Percentiles rank a stretch among this genome's conserved stretches.
phyloP scores from a whole-genome alignment of 2,329 filamentous ascomycete species.

The Colletotrichum lini region DNA sequence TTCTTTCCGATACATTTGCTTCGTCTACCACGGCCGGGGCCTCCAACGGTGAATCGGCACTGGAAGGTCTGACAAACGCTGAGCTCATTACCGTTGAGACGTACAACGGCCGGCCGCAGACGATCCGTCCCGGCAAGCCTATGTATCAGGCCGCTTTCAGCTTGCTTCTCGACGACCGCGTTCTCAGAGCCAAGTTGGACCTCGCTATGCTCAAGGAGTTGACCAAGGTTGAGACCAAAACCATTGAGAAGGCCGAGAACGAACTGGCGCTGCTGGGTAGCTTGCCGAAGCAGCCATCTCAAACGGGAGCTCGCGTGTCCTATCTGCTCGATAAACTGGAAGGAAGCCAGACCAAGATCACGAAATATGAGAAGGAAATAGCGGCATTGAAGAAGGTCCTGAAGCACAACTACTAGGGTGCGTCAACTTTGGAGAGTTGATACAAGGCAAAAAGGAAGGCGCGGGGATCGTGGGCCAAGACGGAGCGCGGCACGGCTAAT shows the following conservation, averaged over 20 bases:
- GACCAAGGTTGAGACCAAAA: constrained; percentile 79
- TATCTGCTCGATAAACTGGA: constrained; percentile 84
- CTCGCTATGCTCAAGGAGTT: constrained; percentile 78
- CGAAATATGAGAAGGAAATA: constrained; percentile 81
- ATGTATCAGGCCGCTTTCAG: constrained; percentile 89
- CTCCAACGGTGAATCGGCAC: constrained; percentile 77
- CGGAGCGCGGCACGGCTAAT: not conserved
- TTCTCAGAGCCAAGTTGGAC: constrained; percentile 81
- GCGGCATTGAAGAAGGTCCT: constrained; percentile 80
- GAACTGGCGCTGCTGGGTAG: constrained; percentile 81
- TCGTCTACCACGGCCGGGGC: constrained; percentile 63
- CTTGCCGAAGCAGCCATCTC: constrained; percentile 78
- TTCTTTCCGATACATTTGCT: constrained; percentile 83
- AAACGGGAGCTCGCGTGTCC: constrained; percentile 75
- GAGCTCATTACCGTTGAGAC: constrained; percentile 87
- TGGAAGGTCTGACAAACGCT: constrained; percentile 85
- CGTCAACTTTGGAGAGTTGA: not conserved
- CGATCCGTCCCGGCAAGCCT: constrained; percentile 85
- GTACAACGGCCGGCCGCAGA: constrained; percentile 81
- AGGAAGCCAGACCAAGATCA: constrained; percentile 81
- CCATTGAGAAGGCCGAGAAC: constrained; percentile 82
- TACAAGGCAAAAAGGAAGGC: not conserved
- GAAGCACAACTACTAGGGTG: constrained; percentile 48
- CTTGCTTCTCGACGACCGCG: constrained; percentile 77
- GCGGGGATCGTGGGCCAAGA: not conserved